Evolutionary conservation across 2,329 filamentous ascomycete genomes (phyloP).

Genomic region (Fusarium newnesense): DNA sequence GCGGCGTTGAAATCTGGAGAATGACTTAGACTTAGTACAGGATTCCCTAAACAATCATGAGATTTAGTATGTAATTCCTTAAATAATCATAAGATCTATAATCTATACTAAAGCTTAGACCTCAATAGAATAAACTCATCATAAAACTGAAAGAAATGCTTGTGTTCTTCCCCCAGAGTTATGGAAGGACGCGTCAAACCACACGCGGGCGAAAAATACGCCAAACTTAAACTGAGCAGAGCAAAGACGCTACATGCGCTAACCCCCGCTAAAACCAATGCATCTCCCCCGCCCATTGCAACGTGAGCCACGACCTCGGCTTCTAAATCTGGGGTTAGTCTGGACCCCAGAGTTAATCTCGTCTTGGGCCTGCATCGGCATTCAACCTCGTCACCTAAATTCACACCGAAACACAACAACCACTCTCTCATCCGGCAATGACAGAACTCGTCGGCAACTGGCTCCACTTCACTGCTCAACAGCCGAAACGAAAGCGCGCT

Average conservation of each 20-base stretch:
- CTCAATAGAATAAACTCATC: too few relatives aligned
- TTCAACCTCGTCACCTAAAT: neutral
- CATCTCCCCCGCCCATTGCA: neutral
- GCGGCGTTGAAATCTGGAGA: fast-evolving
- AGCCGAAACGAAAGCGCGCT: conserved; percentile 48
- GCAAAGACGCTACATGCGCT: neutral
- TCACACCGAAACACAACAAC: neutral
- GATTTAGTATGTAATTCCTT: too few relatives aligned
- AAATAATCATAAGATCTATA: too few relatives aligned
- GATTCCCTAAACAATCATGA: fast-evolving
- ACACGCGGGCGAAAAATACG: neutral
- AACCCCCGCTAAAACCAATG: neutral
- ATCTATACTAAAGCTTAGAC: fast-evolving
- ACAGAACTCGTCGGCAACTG: conserved; percentile 46
- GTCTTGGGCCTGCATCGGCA: neutral
- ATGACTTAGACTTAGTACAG: neutral
- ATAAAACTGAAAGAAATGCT: fast-evolving
- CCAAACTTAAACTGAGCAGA: neutral
- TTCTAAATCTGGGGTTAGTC: neutral
- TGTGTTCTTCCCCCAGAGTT: too few relatives aligned
- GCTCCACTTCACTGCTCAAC: conserved; percentile 46
- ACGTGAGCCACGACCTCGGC: neutral
- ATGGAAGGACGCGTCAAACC: neutral
- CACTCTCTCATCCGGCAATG: conserved; percentile 35
- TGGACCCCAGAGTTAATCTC: neutral